Conservation (phyloP, 2,329 filamentous ascomycete species). For the Sporothrix phasma region DNA sequence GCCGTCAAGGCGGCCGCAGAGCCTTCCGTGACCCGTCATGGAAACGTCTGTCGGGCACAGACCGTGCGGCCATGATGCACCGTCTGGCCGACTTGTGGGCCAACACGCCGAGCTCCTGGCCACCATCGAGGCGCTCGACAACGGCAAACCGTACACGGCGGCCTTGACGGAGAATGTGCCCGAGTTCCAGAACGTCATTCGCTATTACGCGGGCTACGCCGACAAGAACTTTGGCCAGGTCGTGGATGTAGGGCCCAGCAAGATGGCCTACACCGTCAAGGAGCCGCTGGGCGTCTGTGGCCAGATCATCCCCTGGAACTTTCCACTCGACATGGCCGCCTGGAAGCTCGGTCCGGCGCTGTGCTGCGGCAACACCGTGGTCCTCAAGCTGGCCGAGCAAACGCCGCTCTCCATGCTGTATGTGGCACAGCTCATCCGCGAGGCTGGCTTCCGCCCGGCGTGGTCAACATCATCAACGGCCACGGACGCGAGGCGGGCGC, state of each 20-base stretch:
- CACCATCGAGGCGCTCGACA: constrained; percentile 64
- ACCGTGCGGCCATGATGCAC: constrained; percentile 57
- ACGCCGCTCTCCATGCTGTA: constrained; percentile 51
- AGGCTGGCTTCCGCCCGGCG: constrained; percentile 65
- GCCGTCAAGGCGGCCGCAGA: constrained; percentile 57
- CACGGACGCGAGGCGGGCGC: constrained; percentile 55
- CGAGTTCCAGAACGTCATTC: constrained; percentile 40
- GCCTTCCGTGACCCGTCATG: constrained; percentile 59
- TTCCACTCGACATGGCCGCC: constrained; percentile 58
- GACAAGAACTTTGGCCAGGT: constrained; percentile 72
- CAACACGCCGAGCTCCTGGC: constrained; percentile 44
- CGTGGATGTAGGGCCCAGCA: constrained; percentile 59
- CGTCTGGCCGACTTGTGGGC: constrained; percentile 62
- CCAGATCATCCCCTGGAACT: constrained; percentile 68
- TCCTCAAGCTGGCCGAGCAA: constrained; percentile 53
- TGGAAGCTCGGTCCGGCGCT: constrained; percentile 63
- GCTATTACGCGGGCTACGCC: constrained; percentile 70
- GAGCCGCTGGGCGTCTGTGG: constrained; percentile 71
- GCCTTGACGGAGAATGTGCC: constrained; percentile 54
- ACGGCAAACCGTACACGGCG: constrained; percentile 64
- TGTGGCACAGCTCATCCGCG: constrained; percentile 52
- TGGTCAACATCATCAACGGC: constrained; percentile 63
- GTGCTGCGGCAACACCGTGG: constrained; percentile 50
- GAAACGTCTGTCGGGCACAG: constrained; percentile 56
- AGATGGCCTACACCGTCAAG: constrained; percentile 66